These are phyloP conservation scores for Pseudofabraea citricarpa DNA, from an alignment of 2,329 filamentous ascomycete genomes.

Conservation along the genomic window DNA sequence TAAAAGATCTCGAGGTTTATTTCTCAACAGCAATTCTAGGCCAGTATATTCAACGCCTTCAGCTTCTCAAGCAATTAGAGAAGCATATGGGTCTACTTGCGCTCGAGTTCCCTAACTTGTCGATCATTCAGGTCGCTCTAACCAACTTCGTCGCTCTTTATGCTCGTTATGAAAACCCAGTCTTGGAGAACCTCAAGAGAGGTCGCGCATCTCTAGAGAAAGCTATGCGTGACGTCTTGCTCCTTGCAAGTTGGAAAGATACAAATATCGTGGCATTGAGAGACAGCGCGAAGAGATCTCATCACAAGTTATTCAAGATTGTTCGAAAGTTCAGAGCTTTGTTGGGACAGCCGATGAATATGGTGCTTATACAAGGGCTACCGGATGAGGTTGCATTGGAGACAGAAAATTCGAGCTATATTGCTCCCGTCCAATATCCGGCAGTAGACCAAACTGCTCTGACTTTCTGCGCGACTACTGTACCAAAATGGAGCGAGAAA, in stretches of 20 bases:
- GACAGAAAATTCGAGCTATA: not conserved
- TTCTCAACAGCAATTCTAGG: slow-evolving; percentile 75
- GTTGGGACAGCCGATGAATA: slow-evolving; percentile 70
- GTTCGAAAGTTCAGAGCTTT: slow-evolving; percentile 84
- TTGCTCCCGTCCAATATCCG: slow-evolving; percentile 9
- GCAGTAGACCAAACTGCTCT: slow-evolving; percentile 23
- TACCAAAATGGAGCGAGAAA: slow-evolving; percentile 37
- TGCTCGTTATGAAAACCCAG: slow-evolving; percentile 61
- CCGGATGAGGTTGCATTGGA: slow-evolving; percentile 36
- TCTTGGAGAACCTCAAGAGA: slow-evolving; percentile 59
- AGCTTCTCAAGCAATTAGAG: slow-evolving; percentile 60
- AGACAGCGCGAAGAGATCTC: slow-evolving; percentile 85
- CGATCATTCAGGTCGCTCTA: slow-evolving; percentile 58
- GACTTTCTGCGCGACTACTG: slow-evolving; percentile 14
- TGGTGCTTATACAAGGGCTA: slow-evolving; percentile 55
- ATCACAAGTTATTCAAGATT: slow-evolving; percentile 86
- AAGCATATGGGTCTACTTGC: slow-evolving; percentile 61
- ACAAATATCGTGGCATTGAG: slow-evolving; percentile 87
- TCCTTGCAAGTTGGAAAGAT: slow-evolving; percentile 96
- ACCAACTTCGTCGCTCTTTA: slow-evolving; percentile 76
- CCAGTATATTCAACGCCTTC: slow-evolving; percentile 70
- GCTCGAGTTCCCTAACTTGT: slow-evolving; percentile 53
- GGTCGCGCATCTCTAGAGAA: slow-evolving; percentile 79
- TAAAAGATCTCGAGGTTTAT: slow-evolving; percentile 75
- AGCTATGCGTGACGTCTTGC: slow-evolving; percentile 86